Evolutionary conservation across 225 moss, liverwort and hornwort genomes (phyloP).

Genomic region (Sphagnum contortum): DNA sequence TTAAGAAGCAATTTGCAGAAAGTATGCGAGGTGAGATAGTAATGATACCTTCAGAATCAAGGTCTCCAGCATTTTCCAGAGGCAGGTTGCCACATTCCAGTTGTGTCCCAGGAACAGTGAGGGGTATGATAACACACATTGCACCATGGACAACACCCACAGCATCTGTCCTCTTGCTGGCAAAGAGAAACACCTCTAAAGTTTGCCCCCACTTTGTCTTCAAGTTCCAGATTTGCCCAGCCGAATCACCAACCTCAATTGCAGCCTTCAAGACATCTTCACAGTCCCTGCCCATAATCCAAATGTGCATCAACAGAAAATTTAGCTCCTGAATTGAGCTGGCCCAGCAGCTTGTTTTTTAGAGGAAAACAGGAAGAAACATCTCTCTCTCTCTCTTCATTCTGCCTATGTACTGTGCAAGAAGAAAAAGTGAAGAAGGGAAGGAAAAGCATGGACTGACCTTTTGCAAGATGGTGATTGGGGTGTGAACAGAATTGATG

Average conservation of each 20-base stretch:
- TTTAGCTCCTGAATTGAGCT: no score
- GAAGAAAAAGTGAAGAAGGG: no score
- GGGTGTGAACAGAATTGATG: conserved; percentile 30
- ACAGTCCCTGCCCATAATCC: conserved; percentile 18
- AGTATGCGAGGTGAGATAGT: no score
- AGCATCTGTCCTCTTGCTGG: conserved; percentile 18
- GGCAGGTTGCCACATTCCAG: conserved; percentile 6
- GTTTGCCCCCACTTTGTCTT: conserved; percentile 49
- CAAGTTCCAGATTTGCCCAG: conserved; percentile 31
- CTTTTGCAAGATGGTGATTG: conserved; percentile 3
- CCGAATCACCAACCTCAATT: conserved; percentile 13
- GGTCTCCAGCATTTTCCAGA: conserved; percentile 7
- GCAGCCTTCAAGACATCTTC: conserved; percentile 34
- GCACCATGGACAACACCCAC: conserved; percentile 15
- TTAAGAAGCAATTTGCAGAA: no score
- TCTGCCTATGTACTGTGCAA: no score
- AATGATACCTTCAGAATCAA: conserved; percentile 30
- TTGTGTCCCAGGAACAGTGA: conserved; percentile 5
- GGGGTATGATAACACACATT: conserved; percentile 36
- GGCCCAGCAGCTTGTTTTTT: no score
- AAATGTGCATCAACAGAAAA: no score
- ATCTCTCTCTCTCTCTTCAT: no score
- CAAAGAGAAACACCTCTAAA: conserved; percentile 20
- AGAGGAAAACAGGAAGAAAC: no score
- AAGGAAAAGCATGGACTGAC: no score